Percentiles rank a stretch among this genome's conserved stretches.
These are phyloP conservation scores for Plasmodium coatneyi DNA, from an alignment of 169 alveolate genomes.

Conservation along the genomic window DNA sequence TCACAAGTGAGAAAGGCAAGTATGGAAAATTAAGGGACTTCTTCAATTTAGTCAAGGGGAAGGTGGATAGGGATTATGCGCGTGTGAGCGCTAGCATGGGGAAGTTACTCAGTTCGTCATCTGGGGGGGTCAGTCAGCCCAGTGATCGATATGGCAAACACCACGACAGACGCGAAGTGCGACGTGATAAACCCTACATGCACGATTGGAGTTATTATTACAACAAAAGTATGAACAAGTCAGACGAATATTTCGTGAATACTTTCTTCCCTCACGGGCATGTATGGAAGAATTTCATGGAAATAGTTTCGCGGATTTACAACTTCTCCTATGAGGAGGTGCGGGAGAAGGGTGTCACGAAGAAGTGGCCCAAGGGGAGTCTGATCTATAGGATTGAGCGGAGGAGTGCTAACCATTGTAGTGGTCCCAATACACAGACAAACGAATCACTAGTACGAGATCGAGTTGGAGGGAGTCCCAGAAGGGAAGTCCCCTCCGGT, in stretches of 20 bases:
- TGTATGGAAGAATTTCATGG: constrained; percentile 23
- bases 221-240: constrained; percentile 21
- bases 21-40: constrained; percentile 24
- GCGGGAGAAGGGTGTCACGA: not conserved
- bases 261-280: constrained; percentile 38
- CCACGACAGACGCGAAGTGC: not conserved
- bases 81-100: not conserved
- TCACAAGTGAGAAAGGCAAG: constrained; percentile 54
- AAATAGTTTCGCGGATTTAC: constrained; percentile 26
- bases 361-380: constrained; percentile 23
- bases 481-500: not conserved
- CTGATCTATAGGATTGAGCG: constrained; percentile 3
- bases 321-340: constrained; percentile 37
- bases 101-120: not conserved
- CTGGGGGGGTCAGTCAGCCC: not conserved
- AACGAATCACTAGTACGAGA: not conserved
- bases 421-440: not conserved
- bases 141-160: not conserved
- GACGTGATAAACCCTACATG: not conserved
- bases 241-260: constrained; percentile 55
- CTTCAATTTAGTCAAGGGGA: constrained; percentile 8
- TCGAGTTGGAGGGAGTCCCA: not conserved
- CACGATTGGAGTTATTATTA: constrained; percentile 61
- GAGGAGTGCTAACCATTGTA: not conserved
- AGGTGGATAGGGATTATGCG: constrained; percentile 22